These are phyloP conservation scores for Malus hybrid DNA, from an alignment of 331 rosid species.

Conservation along the genomic window DNA sequence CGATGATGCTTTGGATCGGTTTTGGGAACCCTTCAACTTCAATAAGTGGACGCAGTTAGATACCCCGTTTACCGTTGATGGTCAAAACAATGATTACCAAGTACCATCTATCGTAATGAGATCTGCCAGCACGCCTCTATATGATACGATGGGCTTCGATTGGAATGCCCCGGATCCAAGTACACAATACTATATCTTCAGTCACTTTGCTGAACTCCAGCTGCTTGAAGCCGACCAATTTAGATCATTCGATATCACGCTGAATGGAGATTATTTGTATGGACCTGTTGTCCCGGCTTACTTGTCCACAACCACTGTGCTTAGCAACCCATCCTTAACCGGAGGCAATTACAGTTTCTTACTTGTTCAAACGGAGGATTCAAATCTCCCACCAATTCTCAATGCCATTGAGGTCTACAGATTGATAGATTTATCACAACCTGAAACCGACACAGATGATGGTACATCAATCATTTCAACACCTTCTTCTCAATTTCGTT, in stretches of 20 bases:
- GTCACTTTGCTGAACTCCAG: conserved; percentile 44
- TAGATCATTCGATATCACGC: conserved; percentile 32
- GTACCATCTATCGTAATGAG: conserved; percentile 28
- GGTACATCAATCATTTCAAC: background rate
- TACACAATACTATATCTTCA: conserved; percentile 13
- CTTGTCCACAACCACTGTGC: background rate
- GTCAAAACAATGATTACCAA: background rate
- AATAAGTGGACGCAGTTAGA: background rate
- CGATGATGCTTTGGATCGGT: conserved; percentile 18
- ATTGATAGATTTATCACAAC: conserved; percentile 1
- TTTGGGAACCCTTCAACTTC: background rate
- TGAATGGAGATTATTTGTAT: conserved; percentile 22
- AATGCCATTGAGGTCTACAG: conserved; percentile 26
- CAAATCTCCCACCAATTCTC: conserved; percentile 35
- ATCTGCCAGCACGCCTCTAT: conserved; percentile 23
- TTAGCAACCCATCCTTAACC: background rate
- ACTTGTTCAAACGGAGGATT: conserved; percentile 4
- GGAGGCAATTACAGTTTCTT: background rate
- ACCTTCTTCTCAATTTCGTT: background rate
- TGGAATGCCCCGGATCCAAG: background rate
- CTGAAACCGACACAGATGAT: conserved; percentile 16
- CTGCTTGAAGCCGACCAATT: conserved; percentile 9
- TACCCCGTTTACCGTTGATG: background rate
- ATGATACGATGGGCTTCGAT: conserved; percentile 9
- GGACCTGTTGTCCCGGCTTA: conserved; percentile 4